phyloP scores from a whole-genome alignment of 225 moss, liverwort and hornwort species.

The Sphagnum contortum region DNA sequence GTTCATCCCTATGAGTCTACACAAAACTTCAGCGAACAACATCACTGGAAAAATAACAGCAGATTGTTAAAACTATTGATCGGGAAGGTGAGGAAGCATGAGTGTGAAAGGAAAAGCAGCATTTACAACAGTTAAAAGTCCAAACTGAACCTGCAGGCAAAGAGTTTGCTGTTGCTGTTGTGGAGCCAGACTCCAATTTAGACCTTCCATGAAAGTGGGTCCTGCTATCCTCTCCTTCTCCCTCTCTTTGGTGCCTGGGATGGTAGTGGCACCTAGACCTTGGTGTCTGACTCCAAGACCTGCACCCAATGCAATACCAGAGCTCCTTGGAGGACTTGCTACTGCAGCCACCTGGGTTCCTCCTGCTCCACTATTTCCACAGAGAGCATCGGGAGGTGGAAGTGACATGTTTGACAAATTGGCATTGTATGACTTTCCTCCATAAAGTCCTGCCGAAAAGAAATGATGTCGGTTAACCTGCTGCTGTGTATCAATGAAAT shows the following conservation, averaged over 20 bases:
- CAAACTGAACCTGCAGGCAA: conserved; percentile 42
- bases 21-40: too few relatives aligned
- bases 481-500: conserved; percentile 79
- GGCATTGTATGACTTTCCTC: conserved; percentile 67
- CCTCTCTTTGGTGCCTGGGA: conserved; percentile 57
- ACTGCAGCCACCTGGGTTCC: conserved; percentile 12
- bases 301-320: conserved; percentile 3
- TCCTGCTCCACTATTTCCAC: conserved; percentile 23
- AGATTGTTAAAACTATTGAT: too few relatives aligned
- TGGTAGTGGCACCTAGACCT: conserved; percentile 35
- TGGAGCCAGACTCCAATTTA: conserved; percentile 39
- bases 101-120: too few relatives aligned
- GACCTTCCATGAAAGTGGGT: conserved; percentile 29
- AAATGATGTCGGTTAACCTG: conserved; percentile 52
- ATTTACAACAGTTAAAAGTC: too few relatives aligned
- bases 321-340: conserved; percentile 8
- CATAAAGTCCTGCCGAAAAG: conserved; percentile 32
- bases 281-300: conserved; percentile 28
- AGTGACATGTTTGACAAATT: conserved; percentile 42
- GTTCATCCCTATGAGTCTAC: too few relatives aligned
- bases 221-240: neutral
- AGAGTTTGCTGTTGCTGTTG: conserved; percentile 40
- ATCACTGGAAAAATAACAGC: too few relatives aligned
- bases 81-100: too few relatives aligned
- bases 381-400: conserved; percentile 40